Base-by-base conservation (phyloP, 768 basidiomycete species). In the Imleria badia region DNA sequence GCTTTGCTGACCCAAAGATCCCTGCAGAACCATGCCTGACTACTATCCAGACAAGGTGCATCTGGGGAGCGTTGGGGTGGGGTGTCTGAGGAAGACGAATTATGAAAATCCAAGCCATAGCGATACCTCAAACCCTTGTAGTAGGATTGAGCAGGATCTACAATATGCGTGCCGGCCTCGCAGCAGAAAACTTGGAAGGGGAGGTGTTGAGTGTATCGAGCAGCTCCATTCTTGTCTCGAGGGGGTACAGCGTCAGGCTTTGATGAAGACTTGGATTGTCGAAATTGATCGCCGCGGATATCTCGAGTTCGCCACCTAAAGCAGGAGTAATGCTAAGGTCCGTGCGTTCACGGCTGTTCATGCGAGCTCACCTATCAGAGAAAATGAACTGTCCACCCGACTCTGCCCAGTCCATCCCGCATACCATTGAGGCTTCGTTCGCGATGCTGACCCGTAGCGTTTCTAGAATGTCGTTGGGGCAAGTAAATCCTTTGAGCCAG, bases 391-490 rank as follows among this genome's bases (percentile, higher is more conserved):
- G 89, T 0, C 94, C 94, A 59, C 94, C 91, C 65, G 94, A 90
- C 72, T 99, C 95, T 12, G 94, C 96, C 97, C 97, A 99, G 67
- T 99, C 97, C 96, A 98, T 98, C n/a, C 95, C 96, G 67, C 97
- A 98, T 2, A 98, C 94, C 92, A 99, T 93, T 0, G 94, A 92
- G 3, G 97, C 97, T 60, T 94, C 84, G 67, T 98, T 99, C 31
- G 82, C 81, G 60, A 89, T 80, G 68, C 89, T 92, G 56, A 98
- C 88, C 59, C 94, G 86, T 67, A 98, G 85, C 22, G 91, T 96
- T 73, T 99, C 97, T 48, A 99, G 77, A 45, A 99, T 94, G 69
- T 99, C 97, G 65, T 94, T 96, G 3, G 97, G 97, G 67, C 97
- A 99, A 0, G 97, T 98, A 70, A 99, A 99, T 0, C 97, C 97